Conservation (phyloP, 805 yeast genomes). For the Metschnikowia anglica region DNA sequence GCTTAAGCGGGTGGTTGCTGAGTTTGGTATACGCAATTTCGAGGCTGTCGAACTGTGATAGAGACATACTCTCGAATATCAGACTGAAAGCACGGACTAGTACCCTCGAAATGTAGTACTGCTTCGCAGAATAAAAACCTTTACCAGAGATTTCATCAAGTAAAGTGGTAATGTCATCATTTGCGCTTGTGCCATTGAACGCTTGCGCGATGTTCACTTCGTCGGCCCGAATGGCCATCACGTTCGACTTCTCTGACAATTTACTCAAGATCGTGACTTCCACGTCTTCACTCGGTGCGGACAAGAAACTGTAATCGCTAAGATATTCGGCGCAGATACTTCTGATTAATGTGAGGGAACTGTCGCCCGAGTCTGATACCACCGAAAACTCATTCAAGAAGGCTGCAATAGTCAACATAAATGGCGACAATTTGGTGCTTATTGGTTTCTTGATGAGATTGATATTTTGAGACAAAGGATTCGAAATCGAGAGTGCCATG, state of each 20-base stretch:
- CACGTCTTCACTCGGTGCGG: conserved; percentile 1
- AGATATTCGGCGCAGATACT: conserved; percentile 10
- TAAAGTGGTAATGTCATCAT: neutral
- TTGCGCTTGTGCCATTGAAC: conserved; percentile 7
- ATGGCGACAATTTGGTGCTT: conserved; percentile 4
- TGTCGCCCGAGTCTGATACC: neutral
- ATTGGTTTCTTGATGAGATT: conserved; percentile 25
- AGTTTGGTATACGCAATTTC: conserved; percentile 33
- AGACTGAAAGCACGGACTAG: conserved; percentile 30
- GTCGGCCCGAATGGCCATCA: neutral
- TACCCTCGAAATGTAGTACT: conserved; percentile 22
- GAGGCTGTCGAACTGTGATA: conserved; percentile 27
- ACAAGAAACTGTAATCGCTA: conserved; percentile 12
- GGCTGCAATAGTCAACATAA: conserved; percentile 17
- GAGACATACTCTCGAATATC: conserved; percentile 26
- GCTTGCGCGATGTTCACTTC: neutral
- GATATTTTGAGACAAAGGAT: conserved; percentile 45
- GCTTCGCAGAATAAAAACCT: conserved; percentile 14
- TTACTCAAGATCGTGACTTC: neutral
- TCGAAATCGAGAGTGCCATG: conserved; percentile 43
- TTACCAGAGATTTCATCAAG: conserved; percentile 12
- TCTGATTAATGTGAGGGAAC: neutral
- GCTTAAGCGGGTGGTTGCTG: conserved; percentile 32
- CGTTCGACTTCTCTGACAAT: neutral
- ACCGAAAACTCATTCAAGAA: conserved; percentile 14